Base-by-base conservation (phyloP, 1,284 basidiomycete species). In the Pseudozyma thailandica region DNA sequence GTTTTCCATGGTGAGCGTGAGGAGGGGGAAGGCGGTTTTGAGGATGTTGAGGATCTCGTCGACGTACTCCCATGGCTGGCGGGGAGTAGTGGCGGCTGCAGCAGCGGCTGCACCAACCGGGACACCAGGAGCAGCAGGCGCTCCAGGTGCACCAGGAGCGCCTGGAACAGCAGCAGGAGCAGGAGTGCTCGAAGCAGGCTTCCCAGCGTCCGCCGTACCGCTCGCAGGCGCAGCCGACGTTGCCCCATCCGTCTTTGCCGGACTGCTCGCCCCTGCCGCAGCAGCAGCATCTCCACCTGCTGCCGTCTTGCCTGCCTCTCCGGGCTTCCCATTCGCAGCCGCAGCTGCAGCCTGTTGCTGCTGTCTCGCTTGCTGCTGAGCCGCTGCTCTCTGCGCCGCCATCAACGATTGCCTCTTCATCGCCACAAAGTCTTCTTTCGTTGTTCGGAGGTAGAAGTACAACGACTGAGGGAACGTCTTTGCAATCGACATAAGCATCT, bases 1-100 rank as follows among this genome's bases (percentile, higher is more conserved):
- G 45, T 94, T 96, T 85, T 99, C 96, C 87, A 99, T 88, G 53
- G 93, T 96, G 28, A 98, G 86, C 25, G 95, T 92, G 21, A 99
- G 87, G 16, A 99, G 87, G 0, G 96, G 96, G 86, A 96, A 97
- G 1, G 93, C 91, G 0, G 95, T 98, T 86, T 98, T 98, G 78
- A 98, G 87, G 54, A 94, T 90, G 80, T 94, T 91, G 46, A 94
- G 89, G 65, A 98, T 90, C 80, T 98, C 97, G 46, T 99, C 96
- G 15, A 97, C 90, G 77, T 92, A 88, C 61, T 98, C 95, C 88
- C 90, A 93, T 27, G 92, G 89, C 76, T 91, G 91, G 25, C 91
- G 65, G 55, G 63, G 55, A 45, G 59, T 51, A 54, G 56, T 66
- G 54, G 71, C 46, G 50, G 48, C 52, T 57, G 82, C 28, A 43